Conservation (phyloP, 805 yeast genomes). For the Cyberlindnera euphorbiiphila region DNA sequence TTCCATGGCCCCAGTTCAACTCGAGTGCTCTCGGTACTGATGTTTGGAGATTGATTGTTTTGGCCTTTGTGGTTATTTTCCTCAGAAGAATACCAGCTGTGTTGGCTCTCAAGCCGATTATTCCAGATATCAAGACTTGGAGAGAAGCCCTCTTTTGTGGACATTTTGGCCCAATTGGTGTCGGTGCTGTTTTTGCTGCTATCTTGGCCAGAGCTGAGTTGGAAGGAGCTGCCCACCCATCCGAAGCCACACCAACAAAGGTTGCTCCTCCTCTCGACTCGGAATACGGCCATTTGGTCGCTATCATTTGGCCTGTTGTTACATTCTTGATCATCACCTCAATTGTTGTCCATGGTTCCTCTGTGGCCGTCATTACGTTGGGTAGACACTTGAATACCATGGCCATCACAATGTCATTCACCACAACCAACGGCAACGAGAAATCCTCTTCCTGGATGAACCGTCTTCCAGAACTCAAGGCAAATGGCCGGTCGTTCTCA, state of each 20-base stretch:
- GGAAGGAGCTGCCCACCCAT: slow-evolving; percentile 46
- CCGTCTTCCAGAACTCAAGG: slow-evolving; percentile 66
- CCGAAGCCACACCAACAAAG: slow-evolving; percentile 54
- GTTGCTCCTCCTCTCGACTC: slow-evolving; percentile 37
- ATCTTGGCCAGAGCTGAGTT: slow-evolving; percentile 71
- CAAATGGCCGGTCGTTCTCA: slow-evolving; percentile 70
- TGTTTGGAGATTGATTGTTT: slow-evolving; percentile 74
- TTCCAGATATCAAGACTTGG: slow-evolving; percentile 89
- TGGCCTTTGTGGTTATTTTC: slow-evolving; percentile 70
- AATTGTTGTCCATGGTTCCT: slow-evolving; percentile 86
- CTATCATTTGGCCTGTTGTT: slow-evolving; percentile 75
- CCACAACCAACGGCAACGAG: slow-evolving; percentile 55
- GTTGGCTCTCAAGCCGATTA: slow-evolving; percentile 64
- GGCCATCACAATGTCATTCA: slow-evolving; percentile 73
- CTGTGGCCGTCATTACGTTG: slow-evolving; percentile 57
- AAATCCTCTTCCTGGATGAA: slow-evolving; percentile 72
- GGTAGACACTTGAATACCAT: slow-evolving; percentile 89
- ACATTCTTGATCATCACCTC: slow-evolving; percentile 79
- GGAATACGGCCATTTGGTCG: slow-evolving; percentile 23
- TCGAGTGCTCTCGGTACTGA: slow-evolving; percentile 54
- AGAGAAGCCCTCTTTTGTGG: slow-evolving; percentile 93
- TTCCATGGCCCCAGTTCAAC: slow-evolving; percentile 85
- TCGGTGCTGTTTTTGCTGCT: slow-evolving; percentile 78
- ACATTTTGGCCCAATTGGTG: slow-evolving; percentile 96
- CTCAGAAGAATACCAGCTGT: slow-evolving; percentile 84